A percentile compares a stretch with the other conserved stretches of the same genome.
These are phyloP conservation scores for Solanum piurae DNA, from an alignment of 257 asterid genomes.

Conservation along the genomic window DNA sequence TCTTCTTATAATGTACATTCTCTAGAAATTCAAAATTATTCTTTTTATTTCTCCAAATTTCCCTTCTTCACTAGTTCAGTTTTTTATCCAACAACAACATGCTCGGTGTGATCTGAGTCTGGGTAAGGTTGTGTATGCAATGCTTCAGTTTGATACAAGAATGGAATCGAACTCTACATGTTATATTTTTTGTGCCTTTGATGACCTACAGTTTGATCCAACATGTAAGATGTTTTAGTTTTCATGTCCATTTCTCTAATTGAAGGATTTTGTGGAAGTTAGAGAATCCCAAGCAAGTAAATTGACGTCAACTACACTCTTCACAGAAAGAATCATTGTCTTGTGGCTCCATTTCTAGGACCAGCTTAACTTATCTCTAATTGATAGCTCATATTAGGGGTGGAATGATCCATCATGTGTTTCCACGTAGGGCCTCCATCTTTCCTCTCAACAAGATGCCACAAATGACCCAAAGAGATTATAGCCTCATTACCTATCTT, in stretches of 20 bases:
- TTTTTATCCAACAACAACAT: background rate
- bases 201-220: background rate
- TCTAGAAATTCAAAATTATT: background rate
- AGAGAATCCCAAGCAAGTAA: too few species aligned
- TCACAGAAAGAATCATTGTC: too few species aligned
- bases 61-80: background rate
- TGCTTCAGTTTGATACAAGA: background rate
- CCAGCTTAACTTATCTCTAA: too few species aligned
- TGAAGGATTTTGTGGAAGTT: too few species aligned
- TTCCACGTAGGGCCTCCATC: conserved; percentile 92
- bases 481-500: background rate
- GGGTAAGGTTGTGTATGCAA: background rate
- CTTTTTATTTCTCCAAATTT: too few species aligned
- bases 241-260: too few species aligned
- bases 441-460: conserved; percentile 70
- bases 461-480: conserved; percentile 34
- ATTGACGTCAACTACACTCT: too few species aligned
- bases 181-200: background rate
- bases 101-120: background rate
- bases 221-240: background rate
- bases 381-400: conserved; percentile 65
- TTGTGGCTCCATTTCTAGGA: too few species aligned
- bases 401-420: conserved; percentile 78
- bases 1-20: background rate
- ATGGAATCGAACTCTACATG: background rate